Evolutionary conservation across 306 rosid species (phyloP).

Genomic region (Citrullus colocynthis): DNA sequence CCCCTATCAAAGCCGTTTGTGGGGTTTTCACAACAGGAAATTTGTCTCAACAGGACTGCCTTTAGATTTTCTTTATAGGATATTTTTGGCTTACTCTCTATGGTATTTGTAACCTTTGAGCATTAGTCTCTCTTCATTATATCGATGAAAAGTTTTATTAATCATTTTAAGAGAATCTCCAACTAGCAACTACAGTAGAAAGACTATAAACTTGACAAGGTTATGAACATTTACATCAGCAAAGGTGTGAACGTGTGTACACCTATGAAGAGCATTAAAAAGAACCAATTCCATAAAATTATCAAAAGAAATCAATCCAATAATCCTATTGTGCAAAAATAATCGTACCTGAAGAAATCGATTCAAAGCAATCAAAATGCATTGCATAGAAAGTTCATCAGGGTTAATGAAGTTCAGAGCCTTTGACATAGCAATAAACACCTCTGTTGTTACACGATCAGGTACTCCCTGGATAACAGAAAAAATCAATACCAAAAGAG

Average conservation of each 20-base stretch:
- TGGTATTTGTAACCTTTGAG: background rate
- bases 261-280: background rate
- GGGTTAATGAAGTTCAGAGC: constrained; percentile 97
- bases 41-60: background rate
- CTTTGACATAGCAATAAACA: constrained; percentile 98
- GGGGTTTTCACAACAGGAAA: background rate
- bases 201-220: background rate
- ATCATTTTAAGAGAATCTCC: background rate
- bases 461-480: constrained; percentile 61
- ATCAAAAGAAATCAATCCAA: background rate
- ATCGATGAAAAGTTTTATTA: background rate
- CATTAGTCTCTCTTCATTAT: background rate
- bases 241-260: background rate
- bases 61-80: background rate
- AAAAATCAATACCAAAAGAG: constrained; percentile 3
- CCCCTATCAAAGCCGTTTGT: background rate
- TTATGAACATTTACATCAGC: no score
- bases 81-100: background rate
- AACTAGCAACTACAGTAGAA: background rate
- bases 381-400: constrained; percentile 98
- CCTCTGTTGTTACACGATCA: constrained; percentile 91
- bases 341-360: constrained; percentile 85
- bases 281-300: background rate
- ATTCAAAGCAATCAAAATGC: constrained; percentile 91
- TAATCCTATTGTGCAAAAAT: background rate